Evolutionary conservation across 2,329 filamentous ascomycete genomes (phyloP).

Genomic region (Ceratocystis smalleyi): DNA sequence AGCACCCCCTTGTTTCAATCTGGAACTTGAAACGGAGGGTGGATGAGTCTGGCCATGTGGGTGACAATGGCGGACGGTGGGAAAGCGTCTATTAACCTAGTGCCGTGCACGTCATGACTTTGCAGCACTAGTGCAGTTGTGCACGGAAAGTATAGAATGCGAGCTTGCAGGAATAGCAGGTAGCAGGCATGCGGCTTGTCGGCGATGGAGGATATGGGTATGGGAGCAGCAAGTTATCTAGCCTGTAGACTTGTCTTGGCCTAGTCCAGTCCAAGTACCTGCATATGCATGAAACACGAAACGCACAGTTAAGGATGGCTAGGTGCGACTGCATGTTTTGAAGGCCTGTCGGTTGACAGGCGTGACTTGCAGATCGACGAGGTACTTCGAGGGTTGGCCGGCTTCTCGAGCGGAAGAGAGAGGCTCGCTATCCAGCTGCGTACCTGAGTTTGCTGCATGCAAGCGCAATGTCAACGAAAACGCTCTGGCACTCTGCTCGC

Average conservation of each 20-base stretch:
- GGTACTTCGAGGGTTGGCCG: too few relatives aligned
- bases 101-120: not conserved
- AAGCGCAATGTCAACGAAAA: too few relatives aligned
- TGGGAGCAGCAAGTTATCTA: not conserved
- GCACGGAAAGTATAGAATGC: too few relatives aligned
- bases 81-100: not conserved
- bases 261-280: not conserved
- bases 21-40: not conserved
- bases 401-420: too few relatives aligned
- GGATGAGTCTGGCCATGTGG: not conserved
- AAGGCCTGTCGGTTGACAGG: not conserved
- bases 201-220: too few relatives aligned
- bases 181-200: too few relatives aligned
- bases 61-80: not conserved
- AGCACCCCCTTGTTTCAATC: not conserved
- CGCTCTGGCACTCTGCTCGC: too few relatives aligned
- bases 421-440: not conserved
- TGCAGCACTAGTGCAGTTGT: too few relatives aligned
- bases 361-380: constrained; percentile 1
- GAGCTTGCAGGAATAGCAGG: too few relatives aligned
- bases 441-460: not conserved
- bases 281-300: constrained; percentile 2
- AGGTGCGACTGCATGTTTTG: constrained; percentile 1
- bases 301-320: constrained; percentile 1
- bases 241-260: not conserved